Evolutionary conservation across 345 rosid species (phyloP).

Genomic region (Boechera divaricarpa): DNA sequence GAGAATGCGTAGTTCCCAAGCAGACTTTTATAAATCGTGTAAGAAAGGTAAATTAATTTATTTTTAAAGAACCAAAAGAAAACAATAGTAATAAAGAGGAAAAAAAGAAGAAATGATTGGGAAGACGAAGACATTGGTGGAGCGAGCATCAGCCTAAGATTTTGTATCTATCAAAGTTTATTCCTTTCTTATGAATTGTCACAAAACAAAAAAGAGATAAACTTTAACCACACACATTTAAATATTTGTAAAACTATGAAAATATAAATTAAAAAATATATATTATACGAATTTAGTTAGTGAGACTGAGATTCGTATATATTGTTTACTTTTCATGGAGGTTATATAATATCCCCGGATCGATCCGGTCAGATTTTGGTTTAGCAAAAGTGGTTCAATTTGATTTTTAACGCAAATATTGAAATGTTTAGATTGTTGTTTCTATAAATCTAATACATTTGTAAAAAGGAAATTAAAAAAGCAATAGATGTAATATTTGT

Average conservation of each 20-base stretch:
- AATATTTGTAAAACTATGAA: slow-evolving; percentile 3
- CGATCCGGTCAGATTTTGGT: background rate
- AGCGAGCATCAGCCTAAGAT: slow-evolving; percentile 61
- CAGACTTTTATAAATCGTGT: slow-evolving; percentile 56
- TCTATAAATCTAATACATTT: background rate
- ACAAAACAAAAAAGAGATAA: background rate
- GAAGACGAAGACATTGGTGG: slow-evolving; percentile 64
- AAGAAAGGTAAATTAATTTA: slow-evolving; percentile 36
- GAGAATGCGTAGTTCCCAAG: slow-evolving; percentile 81
- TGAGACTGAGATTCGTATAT: slow-evolving; percentile 1
- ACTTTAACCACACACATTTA: slow-evolving; percentile 18
- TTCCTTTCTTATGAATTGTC: slow-evolving; percentile 40
- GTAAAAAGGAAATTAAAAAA: background rate
- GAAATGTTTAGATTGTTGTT: background rate
- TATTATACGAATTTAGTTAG: background rate
- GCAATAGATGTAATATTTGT: background rate
- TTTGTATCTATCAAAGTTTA: slow-evolving; percentile 47
- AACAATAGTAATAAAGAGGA: slow-evolving; percentile 41
- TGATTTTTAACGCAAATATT: background rate
- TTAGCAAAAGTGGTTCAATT: background rate
- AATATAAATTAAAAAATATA: background rate
- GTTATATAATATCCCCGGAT: background rate
- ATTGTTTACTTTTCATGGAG: background rate
- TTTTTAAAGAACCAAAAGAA: slow-evolving; percentile 28
- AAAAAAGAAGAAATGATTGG: slow-evolving; percentile 51